These are phyloP conservation scores for Penicillium pulvis DNA, from an alignment of 495 filamentous ascomycete species.

Conservation along the genomic window DNA sequence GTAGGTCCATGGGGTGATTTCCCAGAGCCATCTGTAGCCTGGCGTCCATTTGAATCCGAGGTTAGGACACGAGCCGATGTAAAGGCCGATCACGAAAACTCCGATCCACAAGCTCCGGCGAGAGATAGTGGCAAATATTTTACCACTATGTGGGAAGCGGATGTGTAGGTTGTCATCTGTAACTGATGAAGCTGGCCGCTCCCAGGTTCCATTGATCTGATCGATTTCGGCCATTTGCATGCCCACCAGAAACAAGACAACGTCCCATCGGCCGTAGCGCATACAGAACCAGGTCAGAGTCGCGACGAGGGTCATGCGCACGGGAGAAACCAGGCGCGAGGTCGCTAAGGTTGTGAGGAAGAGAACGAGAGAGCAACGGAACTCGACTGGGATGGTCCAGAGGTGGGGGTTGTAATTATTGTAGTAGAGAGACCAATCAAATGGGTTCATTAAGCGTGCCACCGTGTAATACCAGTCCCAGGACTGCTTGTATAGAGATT, in stretches of 20 bases:
- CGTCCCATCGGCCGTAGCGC: conserved; percentile 59
- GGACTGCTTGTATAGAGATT: conserved; percentile 47
- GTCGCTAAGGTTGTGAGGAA: conserved; percentile 62
- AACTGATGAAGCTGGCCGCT: conserved; percentile 17
- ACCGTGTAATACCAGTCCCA: conserved; percentile 51
- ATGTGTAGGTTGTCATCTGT: conserved; percentile 26
- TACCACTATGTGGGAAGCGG: conserved; percentile 22
- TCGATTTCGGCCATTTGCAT: conserved; percentile 62
- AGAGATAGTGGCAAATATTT: conserved; percentile 42
- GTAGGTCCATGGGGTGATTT: conserved; percentile 44
- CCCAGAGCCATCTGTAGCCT: conserved; percentile 46
- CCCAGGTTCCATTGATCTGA: conserved; percentile 51
- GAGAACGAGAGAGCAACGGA: conserved; percentile 63
- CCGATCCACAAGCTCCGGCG: conserved; percentile 57
- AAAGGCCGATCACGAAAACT: conserved; percentile 44
- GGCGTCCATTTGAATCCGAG: conserved; percentile 48
- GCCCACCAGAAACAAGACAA: conserved; percentile 60
- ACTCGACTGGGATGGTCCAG: conserved; percentile 76
- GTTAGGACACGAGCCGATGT: conserved; percentile 47
- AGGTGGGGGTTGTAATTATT: conserved; percentile 66
- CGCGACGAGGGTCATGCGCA: conserved; percentile 49
- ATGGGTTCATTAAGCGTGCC: conserved; percentile 53
- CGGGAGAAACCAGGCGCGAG: conserved; percentile 46
- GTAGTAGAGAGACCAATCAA: conserved; percentile 56
- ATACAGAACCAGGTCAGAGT: conserved; percentile 57